These are phyloP conservation scores for Suaeda aralocaspica DNA, from an alignment of 148 eudicot genomes.

Conservation along the genomic window DNA sequence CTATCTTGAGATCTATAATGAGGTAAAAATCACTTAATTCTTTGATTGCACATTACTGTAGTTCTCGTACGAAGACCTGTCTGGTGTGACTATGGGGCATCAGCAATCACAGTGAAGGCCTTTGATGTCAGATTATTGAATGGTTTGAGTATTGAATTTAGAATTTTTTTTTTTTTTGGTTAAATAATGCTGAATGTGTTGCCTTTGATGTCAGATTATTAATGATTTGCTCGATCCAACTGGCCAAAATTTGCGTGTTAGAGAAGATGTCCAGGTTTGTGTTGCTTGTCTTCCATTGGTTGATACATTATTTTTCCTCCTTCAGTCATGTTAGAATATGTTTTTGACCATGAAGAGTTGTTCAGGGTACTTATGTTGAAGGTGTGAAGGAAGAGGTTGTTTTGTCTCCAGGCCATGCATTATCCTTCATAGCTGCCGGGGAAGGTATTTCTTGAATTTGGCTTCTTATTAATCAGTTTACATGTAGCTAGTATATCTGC, in stretches of 20 bases:
- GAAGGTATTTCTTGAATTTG: constrained; percentile 57
- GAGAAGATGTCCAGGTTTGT: constrained; percentile 97
- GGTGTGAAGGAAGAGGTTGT: constrained; percentile 99
- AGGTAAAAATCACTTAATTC: constrained; percentile 45
- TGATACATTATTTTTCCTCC: background rate
- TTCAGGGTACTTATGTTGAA: constrained; percentile 96
- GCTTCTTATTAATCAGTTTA: background rate
- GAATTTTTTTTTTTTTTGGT: background rate
- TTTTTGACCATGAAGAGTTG: constrained; percentile 7
- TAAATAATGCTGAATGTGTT: constrained; percentile 2
- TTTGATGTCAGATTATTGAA: background rate
- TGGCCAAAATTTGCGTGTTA: constrained; percentile 91
- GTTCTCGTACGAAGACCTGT: background rate
- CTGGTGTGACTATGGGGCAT: background rate
- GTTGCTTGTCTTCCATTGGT: background rate
- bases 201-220: constrained; percentile 53
- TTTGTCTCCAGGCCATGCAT: constrained; percentile 96
- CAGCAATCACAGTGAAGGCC: background rate
- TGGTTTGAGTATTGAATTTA: background rate
- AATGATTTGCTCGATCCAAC: constrained; percentile 99
- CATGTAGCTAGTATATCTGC: too few relatives aligned
- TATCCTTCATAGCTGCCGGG: constrained; percentile 97
- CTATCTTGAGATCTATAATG: constrained; percentile 94
- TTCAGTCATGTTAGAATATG: background rate
- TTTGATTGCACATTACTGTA: constrained; percentile 1